Base-by-base conservation (phyloP, 164 flowering plant genomes). In the Chimonanthus praecox region DNA sequence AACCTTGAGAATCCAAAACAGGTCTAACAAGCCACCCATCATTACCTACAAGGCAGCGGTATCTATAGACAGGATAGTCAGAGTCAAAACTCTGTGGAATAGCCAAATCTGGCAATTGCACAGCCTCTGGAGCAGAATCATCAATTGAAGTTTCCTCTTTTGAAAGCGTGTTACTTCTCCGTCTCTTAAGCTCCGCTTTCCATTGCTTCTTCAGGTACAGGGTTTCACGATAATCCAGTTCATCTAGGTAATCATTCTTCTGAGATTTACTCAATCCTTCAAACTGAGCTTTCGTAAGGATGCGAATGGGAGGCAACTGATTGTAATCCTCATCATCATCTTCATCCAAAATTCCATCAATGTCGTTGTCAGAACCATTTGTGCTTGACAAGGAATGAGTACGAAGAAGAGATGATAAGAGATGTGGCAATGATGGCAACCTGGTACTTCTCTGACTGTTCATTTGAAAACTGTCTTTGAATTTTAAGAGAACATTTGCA, bases 291-390 rank as follows among this genome's bases (percentile, higher is more conserved):
- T 87, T 94, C 54, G 86, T 80, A 78, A 94, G 86, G 65, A 96
- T 84, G 18, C 91, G 88, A 7, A 96, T 89, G 5, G 98, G 86
- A 71, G 99, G 99, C 69, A 96, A 85, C 64, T 87, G 87, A 76
- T 96, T 97, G 74, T 92, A 93, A 61, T 94, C 99, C 64, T 92
- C 98, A 63, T 89, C 97, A 48, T 84, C 87, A 18, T 85, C 94
- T 2, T 11, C 5, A 10, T 86, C 88, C 44, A 83, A 77, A 72
- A 78, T 58, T 49, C 81, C 89, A 72, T 87, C 87, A 65, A 82
- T 62, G 63, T 89, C 93, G 62, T 80, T 69, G 3, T 84, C 87
- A 20, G 60, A 10, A 74, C 74, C 84, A 64, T 45, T 48, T 45
- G 75, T 76, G 65, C 64, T 76, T n/a, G 80, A 51, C 45, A 69